Evolutionary conservation across 2,329 filamentous ascomycete species (phyloP).

Genomic region (Eutypa lata): DNA sequence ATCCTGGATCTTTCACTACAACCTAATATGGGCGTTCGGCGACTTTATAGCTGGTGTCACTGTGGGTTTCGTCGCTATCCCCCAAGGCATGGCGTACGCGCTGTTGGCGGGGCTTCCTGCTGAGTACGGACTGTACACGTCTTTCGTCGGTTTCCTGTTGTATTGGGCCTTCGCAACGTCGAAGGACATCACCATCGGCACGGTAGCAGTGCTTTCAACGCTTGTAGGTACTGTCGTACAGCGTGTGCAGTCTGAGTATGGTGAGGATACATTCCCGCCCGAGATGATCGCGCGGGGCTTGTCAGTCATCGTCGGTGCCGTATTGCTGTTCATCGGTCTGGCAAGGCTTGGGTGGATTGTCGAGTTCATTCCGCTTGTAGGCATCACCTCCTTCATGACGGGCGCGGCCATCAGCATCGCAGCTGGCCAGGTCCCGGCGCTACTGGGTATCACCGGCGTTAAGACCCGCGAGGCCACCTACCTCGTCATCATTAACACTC

Average conservation of each 20-base stretch:
- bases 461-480: constrained; percentile 49
- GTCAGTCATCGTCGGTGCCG: constrained; percentile 44
- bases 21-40: constrained; percentile 80
- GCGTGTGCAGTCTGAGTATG: constrained; percentile 34
- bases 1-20: constrained; percentile 83
- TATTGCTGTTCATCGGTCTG: constrained; percentile 48
- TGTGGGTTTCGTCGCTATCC: constrained; percentile 52
- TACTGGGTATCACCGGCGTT: constrained; percentile 48
- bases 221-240: constrained; percentile 48
- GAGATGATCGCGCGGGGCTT: constrained; percentile 46
- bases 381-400: constrained; percentile 55
- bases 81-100: constrained; percentile 53
- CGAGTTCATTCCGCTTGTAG: constrained; percentile 51
- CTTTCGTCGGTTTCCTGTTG: constrained; percentile 34
- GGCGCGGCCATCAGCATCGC: constrained; percentile 50
- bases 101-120: constrained; percentile 44
- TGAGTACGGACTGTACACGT: constrained; percentile 45
- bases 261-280: constrained; percentile 30
- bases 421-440: constrained; percentile 46
- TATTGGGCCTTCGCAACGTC: constrained; percentile 38
- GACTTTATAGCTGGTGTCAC: constrained; percentile 70
- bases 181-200: constrained; percentile 75
- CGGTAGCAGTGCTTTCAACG: constrained; percentile 51
- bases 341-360: constrained; percentile 51
- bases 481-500: constrained; percentile 48